A percentile compares a stretch with the other conserved stretches of the same genome.
Conservation (phyloP, 805 yeast genomes). For the Barnettozyma vustinii region DNA sequence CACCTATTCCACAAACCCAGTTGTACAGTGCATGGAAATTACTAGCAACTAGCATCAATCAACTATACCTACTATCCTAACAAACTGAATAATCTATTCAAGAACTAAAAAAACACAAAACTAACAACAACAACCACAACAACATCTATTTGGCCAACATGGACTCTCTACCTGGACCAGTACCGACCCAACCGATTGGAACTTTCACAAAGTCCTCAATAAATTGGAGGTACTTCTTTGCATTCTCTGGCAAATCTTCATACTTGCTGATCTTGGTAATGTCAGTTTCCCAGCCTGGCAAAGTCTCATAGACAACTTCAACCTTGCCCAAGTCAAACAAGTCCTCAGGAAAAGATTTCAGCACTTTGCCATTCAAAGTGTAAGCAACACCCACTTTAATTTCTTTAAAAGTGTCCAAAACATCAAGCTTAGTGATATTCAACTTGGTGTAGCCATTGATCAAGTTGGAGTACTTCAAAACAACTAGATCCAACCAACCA, state of each 20-base stretch:
- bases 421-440: slow-evolving; percentile 94
- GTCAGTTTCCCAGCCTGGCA: slow-evolving; percentile 92
- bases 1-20: no score
- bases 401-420: slow-evolving; percentile 83
- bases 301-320: slow-evolving; percentile 84
- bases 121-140: neutral
- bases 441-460: slow-evolving; percentile 94
- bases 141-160: slow-evolving; percentile 59
- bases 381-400: slow-evolving; percentile 86
- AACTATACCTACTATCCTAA: no score
- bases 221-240: slow-evolving; percentile 74
- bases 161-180: slow-evolving; percentile 94
- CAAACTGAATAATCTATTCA: neutral
- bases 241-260: slow-evolving; percentile 81
- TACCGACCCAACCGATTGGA: slow-evolving; percentile 95
- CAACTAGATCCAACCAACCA: slow-evolving; percentile 98
- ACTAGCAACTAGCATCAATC: no score
- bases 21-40: no score
- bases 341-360: slow-evolving; percentile 90
- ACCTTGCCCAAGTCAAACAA: slow-evolving; percentile 75
- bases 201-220: slow-evolving; percentile 82
- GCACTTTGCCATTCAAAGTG: slow-evolving; percentile 66
- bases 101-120: neutral
- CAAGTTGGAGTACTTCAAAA: slow-evolving; percentile 81
- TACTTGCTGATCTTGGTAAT: slow-evolving; percentile 67